A percentile compares a stretch with the other conserved stretches of the same genome.
Conservation (phyloP, 495 filamentous ascomycete species). For the Annulohypoxylon moriforme region DNA sequence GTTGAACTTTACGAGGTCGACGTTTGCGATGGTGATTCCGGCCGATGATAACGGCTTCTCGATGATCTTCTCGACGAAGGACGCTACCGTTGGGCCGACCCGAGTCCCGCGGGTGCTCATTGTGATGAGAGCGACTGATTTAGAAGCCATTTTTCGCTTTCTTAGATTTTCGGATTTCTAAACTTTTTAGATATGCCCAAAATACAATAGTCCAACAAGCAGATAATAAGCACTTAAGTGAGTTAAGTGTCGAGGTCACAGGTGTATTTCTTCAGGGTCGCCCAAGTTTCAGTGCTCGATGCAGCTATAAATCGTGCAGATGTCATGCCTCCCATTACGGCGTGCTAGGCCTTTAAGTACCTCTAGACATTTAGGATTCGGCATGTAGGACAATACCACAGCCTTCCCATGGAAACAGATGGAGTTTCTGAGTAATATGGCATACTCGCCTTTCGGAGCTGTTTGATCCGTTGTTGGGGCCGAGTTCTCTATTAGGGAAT, state of each 20-base stretch:
- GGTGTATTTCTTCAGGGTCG: background rate
- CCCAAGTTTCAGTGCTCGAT: background rate
- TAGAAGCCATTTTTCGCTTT: conserved; percentile 40
- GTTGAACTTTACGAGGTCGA: conserved; percentile 64
- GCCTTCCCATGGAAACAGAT: background rate
- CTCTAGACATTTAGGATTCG: background rate
- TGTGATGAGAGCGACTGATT: conserved; percentile 57
- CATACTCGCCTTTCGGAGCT: conserved; percentile 3
- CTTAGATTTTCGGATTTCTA: background rate
- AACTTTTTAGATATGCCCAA: background rate
- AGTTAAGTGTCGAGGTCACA: no score
- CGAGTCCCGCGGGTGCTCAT: conserved; percentile 52
- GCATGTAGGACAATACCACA: background rate
- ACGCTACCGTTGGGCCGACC: conserved; percentile 51
- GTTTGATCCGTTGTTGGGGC: background rate
- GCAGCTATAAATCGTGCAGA: background rate
- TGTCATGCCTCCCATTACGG: background rate
- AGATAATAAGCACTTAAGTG: background rate
- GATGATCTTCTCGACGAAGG: conserved; percentile 50
- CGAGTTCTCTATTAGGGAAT: background rate
- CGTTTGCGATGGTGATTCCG: conserved; percentile 46
- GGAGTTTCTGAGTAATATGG: background rate
- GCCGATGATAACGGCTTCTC: conserved; percentile 39
- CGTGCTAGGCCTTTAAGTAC: background rate
- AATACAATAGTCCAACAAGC: background rate